Percentiles rank a stretch among this genome's conserved stretches.
phyloP scores from a whole-genome alignment of 805 yeast species.

The Ogataea saltuana region DNA sequence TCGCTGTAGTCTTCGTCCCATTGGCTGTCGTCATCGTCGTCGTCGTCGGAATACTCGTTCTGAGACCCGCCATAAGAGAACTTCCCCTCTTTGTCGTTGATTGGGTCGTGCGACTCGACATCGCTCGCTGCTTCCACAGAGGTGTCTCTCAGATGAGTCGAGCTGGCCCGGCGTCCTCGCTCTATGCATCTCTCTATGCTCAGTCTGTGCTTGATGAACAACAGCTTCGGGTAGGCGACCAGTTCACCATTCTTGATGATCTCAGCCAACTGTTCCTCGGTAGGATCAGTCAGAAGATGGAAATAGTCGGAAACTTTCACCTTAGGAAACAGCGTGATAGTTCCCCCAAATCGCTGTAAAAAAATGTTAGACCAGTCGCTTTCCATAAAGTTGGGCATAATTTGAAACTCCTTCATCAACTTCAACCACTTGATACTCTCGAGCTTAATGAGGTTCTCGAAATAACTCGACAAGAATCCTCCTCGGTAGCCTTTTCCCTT shows the following conservation, averaged over 20 bases:
- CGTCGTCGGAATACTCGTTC: background rate
- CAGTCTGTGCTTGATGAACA: slow-evolving; percentile 64
- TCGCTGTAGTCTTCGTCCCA: slow-evolving; percentile 3
- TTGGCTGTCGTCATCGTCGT: slow-evolving; percentile 2
- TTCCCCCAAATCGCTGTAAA: slow-evolving; percentile 72
- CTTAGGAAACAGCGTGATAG: slow-evolving; percentile 77
- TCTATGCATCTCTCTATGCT: slow-evolving; percentile 66
- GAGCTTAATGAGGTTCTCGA: slow-evolving; percentile 67
- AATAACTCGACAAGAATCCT: slow-evolving; percentile 71
- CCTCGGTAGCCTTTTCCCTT: slow-evolving; percentile 65
- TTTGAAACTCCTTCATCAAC: slow-evolving; percentile 61
- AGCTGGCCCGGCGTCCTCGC: slow-evolving; percentile 41
- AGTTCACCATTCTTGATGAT: slow-evolving; percentile 64
- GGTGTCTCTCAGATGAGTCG: slow-evolving; percentile 17
- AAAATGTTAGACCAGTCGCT: slow-evolving; percentile 82
- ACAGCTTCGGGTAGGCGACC: slow-evolving; percentile 63
- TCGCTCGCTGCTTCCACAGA: slow-evolving; percentile 9
- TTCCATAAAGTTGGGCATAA: slow-evolving; percentile 66
- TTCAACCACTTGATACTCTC: slow-evolving; percentile 80
- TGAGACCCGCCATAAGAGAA: background rate
- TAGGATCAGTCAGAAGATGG: slow-evolving; percentile 69
- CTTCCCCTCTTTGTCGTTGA: background rate
- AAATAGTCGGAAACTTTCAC: slow-evolving; percentile 58
- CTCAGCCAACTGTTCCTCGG: slow-evolving; percentile 51
- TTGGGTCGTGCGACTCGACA: background rate